Conservation (phyloP, 805 yeast genomes). For the Wickerhamomyces hampshirensis region DNA sequence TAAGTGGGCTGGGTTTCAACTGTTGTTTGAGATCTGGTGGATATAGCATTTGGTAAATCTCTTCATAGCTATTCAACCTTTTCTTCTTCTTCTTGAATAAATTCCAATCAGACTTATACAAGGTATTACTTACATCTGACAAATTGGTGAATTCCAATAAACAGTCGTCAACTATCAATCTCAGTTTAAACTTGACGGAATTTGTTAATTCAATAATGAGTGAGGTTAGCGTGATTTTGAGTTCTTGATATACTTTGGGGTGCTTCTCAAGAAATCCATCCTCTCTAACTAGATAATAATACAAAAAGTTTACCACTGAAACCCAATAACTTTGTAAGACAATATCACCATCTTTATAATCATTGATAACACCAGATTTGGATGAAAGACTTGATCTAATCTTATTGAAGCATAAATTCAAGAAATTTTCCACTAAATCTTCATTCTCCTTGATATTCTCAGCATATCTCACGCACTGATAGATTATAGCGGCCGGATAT, state of each 20-base stretch:
- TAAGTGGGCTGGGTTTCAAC: slow-evolving; percentile 85
- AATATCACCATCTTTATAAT: slow-evolving; percentile 49
- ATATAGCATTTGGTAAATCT: slow-evolving; percentile 66
- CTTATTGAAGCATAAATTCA: slow-evolving; percentile 57
- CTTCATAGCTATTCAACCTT: slow-evolving; percentile 53
- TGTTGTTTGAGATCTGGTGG: slow-evolving; percentile 83
- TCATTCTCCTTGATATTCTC: slow-evolving; percentile 51
- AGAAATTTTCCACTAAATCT: slow-evolving; percentile 51
- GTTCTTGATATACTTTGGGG: slow-evolving; percentile 57
- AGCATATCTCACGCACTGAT: slow-evolving; percentile 67
- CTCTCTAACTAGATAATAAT: slow-evolving; percentile 72
- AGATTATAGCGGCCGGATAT: slow-evolving; percentile 65
- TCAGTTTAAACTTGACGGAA: slow-evolving; percentile 58
- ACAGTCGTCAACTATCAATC: slow-evolving; percentile 56
- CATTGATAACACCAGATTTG: slow-evolving; percentile 51
- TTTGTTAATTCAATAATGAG: slow-evolving; percentile 61
- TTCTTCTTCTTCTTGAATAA: slow-evolving; percentile 40
- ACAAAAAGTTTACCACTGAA: slow-evolving; percentile 68
- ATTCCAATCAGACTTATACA: slow-evolving; percentile 72
- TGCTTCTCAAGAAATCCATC: slow-evolving; percentile 48
- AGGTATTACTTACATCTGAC: slow-evolving; percentile 72
- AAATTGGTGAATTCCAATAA: slow-evolving; percentile 73
- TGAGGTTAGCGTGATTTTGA: slow-evolving; percentile 51
- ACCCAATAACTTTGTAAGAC: slow-evolving; percentile 84
- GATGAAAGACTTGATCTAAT: slow-evolving; percentile 58